Base-by-base conservation (phyloP, 1,284 basidiomycete genomes). In the Malassezia globosa region DNA sequence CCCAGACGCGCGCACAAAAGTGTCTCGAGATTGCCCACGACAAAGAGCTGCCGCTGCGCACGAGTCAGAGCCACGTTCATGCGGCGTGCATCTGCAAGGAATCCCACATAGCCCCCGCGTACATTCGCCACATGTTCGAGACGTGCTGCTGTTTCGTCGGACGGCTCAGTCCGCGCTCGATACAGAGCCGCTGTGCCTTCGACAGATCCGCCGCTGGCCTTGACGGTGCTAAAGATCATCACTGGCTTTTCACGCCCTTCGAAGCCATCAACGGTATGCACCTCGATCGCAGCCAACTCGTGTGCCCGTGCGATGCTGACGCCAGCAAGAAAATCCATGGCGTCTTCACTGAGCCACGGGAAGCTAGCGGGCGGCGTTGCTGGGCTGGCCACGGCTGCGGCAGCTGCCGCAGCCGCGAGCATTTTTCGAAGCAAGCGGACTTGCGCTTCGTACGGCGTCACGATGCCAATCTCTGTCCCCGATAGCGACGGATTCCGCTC, bases 41-140 rank as follows among this genome's bases (percentile, higher is more conserved):
- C 82, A 64, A 95, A 78, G 3, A 97, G 75, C 73, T 95, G 95
- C 31, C 81, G 80, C 46, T 84, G 81, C 0, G 92, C 90, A 3
- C 94, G 81, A 0, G 94, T 97, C 67, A 97, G 86, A 3, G 87
- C 86, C 26, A 99, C 94, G 66, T 97, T 97, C 76, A 96, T 83
- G 27, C 94, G 76, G 37, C 92, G 77, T 85, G 88, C 92, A 69
- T 96, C 94, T 60, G 84, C 87, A 11, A 97, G 76, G 8, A 99
- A 78, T 48, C 95, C 88, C 2, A 94, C 68, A 87, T 85, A 59
- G 79, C 77, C 14, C 8, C 50, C 50, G 16, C 45, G 44, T 84
- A 84, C 5, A 66, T 40, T 42, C 10, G 21, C 29, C 37, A 35
- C 5, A 8, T 39, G 22, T 13, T 37, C 37, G 56, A 51, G 37